Evolutionary conservation across 768 basidiomycete species (phyloP), one percentile per base, ranked within the genome.

Genomic region (Mycena venus): DNA sequence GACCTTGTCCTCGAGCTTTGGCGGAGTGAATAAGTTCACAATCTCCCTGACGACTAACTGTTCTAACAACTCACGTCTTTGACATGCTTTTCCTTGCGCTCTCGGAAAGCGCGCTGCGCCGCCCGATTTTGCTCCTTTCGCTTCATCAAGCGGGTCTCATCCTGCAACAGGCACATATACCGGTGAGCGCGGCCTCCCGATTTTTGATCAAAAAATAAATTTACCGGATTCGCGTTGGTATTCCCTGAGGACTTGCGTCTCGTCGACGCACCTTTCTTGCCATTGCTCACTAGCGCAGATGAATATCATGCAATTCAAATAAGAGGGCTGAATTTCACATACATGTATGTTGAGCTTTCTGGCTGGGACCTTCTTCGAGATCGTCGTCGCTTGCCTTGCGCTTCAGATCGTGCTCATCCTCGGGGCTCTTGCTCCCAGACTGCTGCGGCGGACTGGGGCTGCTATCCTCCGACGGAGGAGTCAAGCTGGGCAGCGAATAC

Each of bases 101-200:
- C 98, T 68, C 98, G 88, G 87, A 99, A 99, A 1, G 98, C 98
- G 65, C 98, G 92, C 84, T 99, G 98, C 9, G 98, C 98, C 4
- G 97, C 96, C 68, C 98, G 89, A 79, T 99, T 99, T 85, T 99
- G 98, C 78, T 99, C 95, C 85, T 99, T 99, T 75, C 98, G 92
- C 81, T 98, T 97, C 75, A 95, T 74, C 6, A 96, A 84, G 27
- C 95, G 90, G 6, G 88, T 83, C 79, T 96, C 95, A 76, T 97
- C 95, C 84, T 95, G 75, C 14, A n/a, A 36, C 60, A 71, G 53
- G 44, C 44, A 27, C 7, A 51, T 51, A 5, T 11, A 51, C 66
- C 15, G 58, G 67, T 53, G 1, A 75, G 68, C 40, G 70, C 32
- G 40, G 72, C 38, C 21, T 38, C 4, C 25, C 19, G 21, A 31